phyloP scores from a whole-genome alignment of 805 yeast species.

The Groenewaldozyma tartarivorans region DNA sequence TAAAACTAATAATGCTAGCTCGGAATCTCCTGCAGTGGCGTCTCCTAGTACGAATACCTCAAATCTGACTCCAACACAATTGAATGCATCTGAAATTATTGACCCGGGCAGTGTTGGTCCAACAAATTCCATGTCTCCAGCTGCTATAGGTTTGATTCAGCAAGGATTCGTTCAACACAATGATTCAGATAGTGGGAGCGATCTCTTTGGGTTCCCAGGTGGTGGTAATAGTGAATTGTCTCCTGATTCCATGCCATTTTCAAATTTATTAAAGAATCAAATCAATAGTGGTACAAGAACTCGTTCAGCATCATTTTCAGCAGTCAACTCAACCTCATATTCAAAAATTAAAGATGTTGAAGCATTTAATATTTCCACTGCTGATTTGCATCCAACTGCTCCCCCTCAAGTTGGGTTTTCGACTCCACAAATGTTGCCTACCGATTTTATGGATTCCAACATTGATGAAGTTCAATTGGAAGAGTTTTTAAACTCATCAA shows the following conservation, averaged over 20 bases:
- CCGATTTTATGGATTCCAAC: slow-evolving; percentile 38
- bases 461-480: slow-evolving; percentile 48
- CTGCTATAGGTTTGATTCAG: neutral
- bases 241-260: slow-evolving; percentile 3
- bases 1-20: neutral
- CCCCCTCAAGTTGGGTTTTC: slow-evolving; percentile 73
- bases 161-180: neutral
- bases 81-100: too few relatives aligned
- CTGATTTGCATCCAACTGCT: slow-evolving; percentile 20
- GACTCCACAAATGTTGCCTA: slow-evolving; percentile 63
- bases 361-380: slow-evolving; percentile 9
- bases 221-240: slow-evolving; percentile 1
- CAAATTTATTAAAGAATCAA: slow-evolving; percentile 8
- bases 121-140: neutral
- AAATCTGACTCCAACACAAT: neutral
- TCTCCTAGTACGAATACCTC: neutral
- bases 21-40: slow-evolving; percentile 8
- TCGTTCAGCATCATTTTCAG: slow-evolving; percentile 44
- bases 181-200: slow-evolving; percentile 1
- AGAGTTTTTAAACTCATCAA: slow-evolving; percentile 36
- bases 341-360: slow-evolving; percentile 39
- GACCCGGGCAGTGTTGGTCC: too few relatives aligned
- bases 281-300: slow-evolving; percentile 6
- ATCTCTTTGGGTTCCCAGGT: neutral
- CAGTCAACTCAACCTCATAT: slow-evolving; percentile 52